phyloP scores from a whole-genome alignment of 169 alveolate genomes.

The Theileria equi region DNA sequence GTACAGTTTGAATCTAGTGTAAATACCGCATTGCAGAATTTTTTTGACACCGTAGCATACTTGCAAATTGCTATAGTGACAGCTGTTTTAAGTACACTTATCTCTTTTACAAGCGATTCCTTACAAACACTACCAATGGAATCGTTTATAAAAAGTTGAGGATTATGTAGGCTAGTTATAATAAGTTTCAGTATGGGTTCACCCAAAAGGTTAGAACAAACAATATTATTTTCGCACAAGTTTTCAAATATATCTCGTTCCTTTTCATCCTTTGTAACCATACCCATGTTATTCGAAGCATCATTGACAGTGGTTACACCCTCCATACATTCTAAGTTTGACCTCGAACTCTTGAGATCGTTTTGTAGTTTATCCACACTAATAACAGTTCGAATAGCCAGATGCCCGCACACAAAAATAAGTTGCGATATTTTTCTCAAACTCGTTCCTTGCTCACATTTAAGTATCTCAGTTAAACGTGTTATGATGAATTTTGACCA shows the following conservation, averaged over 20 bases:
- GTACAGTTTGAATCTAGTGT: slow-evolving; percentile 2
- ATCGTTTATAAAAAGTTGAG: slow-evolving; percentile 18
- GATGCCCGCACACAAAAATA: slow-evolving; percentile 57
- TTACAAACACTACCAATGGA: neutral
- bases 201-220: slow-evolving; percentile 55
- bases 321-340: slow-evolving; percentile 35
- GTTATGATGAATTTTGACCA: slow-evolving; percentile 34
- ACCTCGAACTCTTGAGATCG: slow-evolving; percentile 42
- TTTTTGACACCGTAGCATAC: slow-evolving; percentile 57
- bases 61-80: slow-evolving; percentile 53
- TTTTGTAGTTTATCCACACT: slow-evolving; percentile 38
- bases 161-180: slow-evolving; percentile 28
- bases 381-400: slow-evolving; percentile 51
- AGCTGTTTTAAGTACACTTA: slow-evolving; percentile 22
- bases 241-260: slow-evolving; percentile 56
- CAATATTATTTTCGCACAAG: slow-evolving; percentile 40
- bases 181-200: slow-evolving; percentile 42
- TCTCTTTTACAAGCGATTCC: slow-evolving; percentile 2
- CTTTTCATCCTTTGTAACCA: slow-evolving; percentile 59
- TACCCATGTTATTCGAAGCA: slow-evolving; percentile 45
- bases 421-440: slow-evolving; percentile 42
- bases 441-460: slow-evolving; percentile 2
- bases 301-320: slow-evolving; percentile 4
- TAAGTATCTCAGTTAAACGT: neutral
- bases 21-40: slow-evolving; percentile 40